phyloP scores from a whole-genome alignment of 495 filamentous ascomycete species.

The Penicillium paradoxum region DNA sequence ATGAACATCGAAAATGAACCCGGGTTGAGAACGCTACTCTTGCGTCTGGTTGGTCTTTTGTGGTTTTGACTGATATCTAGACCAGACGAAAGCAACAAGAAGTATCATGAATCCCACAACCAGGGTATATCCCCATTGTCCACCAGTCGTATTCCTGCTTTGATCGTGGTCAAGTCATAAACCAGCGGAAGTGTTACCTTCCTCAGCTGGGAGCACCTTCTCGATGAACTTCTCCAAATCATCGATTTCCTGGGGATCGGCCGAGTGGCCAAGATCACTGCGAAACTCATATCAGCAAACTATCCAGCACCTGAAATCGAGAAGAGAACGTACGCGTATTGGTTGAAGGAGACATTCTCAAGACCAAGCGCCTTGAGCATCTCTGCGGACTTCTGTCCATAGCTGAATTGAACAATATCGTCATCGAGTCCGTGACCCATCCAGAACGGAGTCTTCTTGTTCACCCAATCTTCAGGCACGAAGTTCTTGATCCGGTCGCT shows the following conservation, averaged over 20 bases:
- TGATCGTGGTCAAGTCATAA: conserved; percentile 38
- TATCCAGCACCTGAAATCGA: background rate
- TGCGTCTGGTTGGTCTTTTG: background rate
- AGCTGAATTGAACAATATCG: conserved; percentile 59
- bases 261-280: conserved; percentile 69
- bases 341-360: conserved; percentile 65
- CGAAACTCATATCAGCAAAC: conserved; percentile 14
- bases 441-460: conserved; percentile 79
- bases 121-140: conserved; percentile 18
- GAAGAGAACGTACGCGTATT: conserved; percentile 58
- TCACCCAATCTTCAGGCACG: conserved; percentile 58
- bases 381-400: conserved; percentile 62
- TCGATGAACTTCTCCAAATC: conserved; percentile 75
- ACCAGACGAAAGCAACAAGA: conserved; percentile 43
- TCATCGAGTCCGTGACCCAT: conserved; percentile 81
- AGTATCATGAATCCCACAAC: conserved; percentile 44
- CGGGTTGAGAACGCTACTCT: background rate
- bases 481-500: conserved; percentile 64
- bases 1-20: background rate
- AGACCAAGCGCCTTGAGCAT: conserved; percentile 60
- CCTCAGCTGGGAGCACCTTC: conserved; percentile 55
- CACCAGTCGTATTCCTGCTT: background rate
- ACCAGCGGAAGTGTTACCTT: conserved; percentile 49
- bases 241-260: conserved; percentile 72
- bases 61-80: conserved; percentile 8